Percentiles rank a stretch among this genome's conserved stretches.
These are phyloP conservation scores for Colletotrichum zoysiae DNA, from an alignment of 2,329 filamentous ascomycete species.

Conservation along the genomic window DNA sequence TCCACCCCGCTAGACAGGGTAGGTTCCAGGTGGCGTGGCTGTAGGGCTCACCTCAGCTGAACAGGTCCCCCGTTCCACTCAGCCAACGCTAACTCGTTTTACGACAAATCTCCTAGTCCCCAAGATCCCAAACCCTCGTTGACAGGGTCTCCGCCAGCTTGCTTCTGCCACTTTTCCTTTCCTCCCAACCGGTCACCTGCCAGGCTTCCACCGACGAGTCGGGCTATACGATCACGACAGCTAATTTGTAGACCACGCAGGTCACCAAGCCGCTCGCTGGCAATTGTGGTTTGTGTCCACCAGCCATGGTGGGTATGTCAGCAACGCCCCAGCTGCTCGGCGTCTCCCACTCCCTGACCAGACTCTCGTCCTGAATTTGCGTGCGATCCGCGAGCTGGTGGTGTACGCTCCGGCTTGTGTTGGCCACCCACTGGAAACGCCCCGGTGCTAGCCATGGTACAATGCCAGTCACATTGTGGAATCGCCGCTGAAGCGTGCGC, in stretches of 20 bases:
- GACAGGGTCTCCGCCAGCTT: slow-evolving; percentile 14
- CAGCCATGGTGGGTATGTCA: slow-evolving; percentile 34
- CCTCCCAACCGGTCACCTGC: slow-evolving; percentile 34
- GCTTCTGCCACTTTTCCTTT: slow-evolving; percentile 18
- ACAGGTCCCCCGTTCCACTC: slow-evolving; percentile 48
- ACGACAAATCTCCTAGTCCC: slow-evolving; percentile 31
- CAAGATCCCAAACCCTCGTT: slow-evolving; percentile 2
- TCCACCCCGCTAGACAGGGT: slow-evolving; percentile 41
- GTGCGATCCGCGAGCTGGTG: background rate
- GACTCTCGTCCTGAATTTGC: slow-evolving; percentile 1
- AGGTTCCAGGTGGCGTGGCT: slow-evolving; percentile 46
- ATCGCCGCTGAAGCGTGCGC: slow-evolving; percentile 22
- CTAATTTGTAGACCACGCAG: background rate
- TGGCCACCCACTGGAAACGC: slow-evolving; percentile 3
- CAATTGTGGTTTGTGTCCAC: slow-evolving; percentile 16
- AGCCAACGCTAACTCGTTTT: slow-evolving; percentile 50
- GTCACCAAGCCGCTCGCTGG: slow-evolving; percentile 29
- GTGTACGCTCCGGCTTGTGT: slow-evolving; percentile 10
- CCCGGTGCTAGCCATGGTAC: background rate
- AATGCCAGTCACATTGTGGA: slow-evolving; percentile 10
- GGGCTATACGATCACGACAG: background rate
- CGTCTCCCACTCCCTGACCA: slow-evolving; percentile 7
- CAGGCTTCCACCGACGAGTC: slow-evolving; percentile 44
- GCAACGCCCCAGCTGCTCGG: slow-evolving; percentile 11
- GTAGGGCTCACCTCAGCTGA: slow-evolving; percentile 57